Percentiles rank a stretch among this genome's conserved stretches.
Conservation (phyloP, 495 filamentous ascomycete species). For the Cudoniella acicularis region DNA sequence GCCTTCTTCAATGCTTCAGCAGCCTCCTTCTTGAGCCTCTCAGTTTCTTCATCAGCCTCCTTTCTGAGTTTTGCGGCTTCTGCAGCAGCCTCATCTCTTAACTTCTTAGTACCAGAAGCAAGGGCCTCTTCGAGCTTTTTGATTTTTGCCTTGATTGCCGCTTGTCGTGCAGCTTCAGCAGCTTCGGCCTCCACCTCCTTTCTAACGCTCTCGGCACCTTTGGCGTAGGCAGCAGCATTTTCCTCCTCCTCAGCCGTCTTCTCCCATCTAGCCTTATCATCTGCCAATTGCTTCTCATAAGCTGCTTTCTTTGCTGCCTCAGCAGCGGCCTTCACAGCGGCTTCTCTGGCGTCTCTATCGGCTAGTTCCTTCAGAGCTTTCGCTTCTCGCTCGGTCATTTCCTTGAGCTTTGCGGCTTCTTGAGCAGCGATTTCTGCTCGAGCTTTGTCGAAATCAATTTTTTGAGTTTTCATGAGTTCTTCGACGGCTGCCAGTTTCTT, state of each 20-base stretch:
- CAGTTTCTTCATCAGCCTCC: slow-evolving; percentile 21
- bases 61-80: slow-evolving; percentile 23
- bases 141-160: slow-evolving; percentile 30
- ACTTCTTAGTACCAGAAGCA: slow-evolving; percentile 11
- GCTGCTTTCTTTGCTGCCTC: slow-evolving; percentile 39
- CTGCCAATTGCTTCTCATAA: neutral
- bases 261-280: neutral
- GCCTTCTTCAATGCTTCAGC: slow-evolving; percentile 13
- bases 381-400: slow-evolving; percentile 2
- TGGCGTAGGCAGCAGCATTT: neutral
- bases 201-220: neutral
- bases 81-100: slow-evolving; percentile 19
- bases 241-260: neutral
- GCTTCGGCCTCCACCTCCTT: neutral
- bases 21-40: neutral
- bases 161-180: slow-evolving; percentile 37
- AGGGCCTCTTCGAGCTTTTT: slow-evolving; percentile 28
- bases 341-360: slow-evolving; percentile 3
- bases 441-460: slow-evolving; percentile 32
- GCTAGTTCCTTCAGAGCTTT: slow-evolving; percentile 4
- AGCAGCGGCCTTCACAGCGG: slow-evolving; percentile 23
- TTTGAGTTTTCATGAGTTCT: slow-evolving; percentile 28
- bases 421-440: slow-evolving; percentile 1
- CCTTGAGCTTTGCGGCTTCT: neutral
- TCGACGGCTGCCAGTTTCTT: slow-evolving; percentile 4